Evolutionary conservation across 192 early-diverging fungal genomes (phyloP).

Genomic region (Haplosporangium gracile): DNA sequence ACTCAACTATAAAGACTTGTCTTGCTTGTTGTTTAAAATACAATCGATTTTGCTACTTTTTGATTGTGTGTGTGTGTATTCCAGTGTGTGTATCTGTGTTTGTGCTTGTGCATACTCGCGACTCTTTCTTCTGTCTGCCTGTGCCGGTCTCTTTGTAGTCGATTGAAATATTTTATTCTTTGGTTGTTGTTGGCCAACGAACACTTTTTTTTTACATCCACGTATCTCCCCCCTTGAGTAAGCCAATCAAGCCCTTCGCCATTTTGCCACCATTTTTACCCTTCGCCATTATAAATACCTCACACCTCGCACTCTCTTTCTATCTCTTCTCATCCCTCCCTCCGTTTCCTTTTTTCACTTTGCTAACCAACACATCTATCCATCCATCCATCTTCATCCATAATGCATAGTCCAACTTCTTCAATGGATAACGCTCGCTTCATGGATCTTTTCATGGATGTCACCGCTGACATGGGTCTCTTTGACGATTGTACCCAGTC

Average conservation of each 20-base stretch:
- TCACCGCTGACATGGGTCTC: constrained; percentile 8
- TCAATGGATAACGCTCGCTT: constrained; percentile 16
- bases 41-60: no score
- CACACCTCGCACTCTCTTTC: neutral
- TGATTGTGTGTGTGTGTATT: no score
- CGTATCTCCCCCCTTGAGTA: neutral
- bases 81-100: neutral
- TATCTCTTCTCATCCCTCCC: neutral
- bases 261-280: constrained; percentile 22
- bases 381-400: neutral
- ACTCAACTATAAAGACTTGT: neutral
- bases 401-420: neutral
- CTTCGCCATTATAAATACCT: constrained; percentile 6
- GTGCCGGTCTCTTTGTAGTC: constrained; percentile 19
- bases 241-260: neutral
- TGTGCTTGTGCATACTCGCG: constrained; percentile 5
- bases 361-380: neutral
- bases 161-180: neutral
- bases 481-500: constrained; percentile 27
- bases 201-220: neutral
- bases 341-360: neutral
- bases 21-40: neutral
- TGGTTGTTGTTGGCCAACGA: constrained; percentile 25
- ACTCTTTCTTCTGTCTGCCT: neutral
- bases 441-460: constrained; percentile 9